Evolutionary conservation across 768 basidiomycete genomes (phyloP), one percentile per base, ranked within the genome.

Genomic region (Suillus cothurnatus): DNA sequence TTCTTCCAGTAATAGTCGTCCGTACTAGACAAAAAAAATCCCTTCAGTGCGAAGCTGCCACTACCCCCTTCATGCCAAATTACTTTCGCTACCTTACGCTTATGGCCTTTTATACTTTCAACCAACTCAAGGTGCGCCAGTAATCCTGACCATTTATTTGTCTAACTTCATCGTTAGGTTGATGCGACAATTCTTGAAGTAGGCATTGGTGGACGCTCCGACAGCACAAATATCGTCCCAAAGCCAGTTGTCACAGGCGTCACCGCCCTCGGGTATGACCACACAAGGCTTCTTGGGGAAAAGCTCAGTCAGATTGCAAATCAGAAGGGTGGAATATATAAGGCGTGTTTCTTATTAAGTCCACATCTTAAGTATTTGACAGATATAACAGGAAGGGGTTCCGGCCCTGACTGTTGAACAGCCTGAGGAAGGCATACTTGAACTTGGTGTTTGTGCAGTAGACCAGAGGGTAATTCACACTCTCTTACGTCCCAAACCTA

Each of bases 301-400:
- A 97, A 96, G 0, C 77, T 99, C 5, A 77, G 81, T 39, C 93
- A 97, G 72, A 99, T 99, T 68, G 93, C 96, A 1, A 87, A 87
- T 85, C 97, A 99, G 72, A 99, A 99, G 76, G 94, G 90, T 34
- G 97, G 97, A 2, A 99, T 99, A 61, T 99, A 91, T 79, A 99
- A 99, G 85, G 92, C 87, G 61, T 34, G 78, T 67, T 34, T 41
- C n/a, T 41, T 34, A 28, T 23, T 21, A 31, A 12, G 19, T 52
- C 43, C 60, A 36, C 60, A 31, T 32, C n/a, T 61, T 23, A 21
- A 11, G 38, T 19, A 2, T 50, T 63, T 23, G 61, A 47, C 38
- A 52, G 31, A 61, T 47, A 67, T 43, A 61, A 52, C 64, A 93
- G 91, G 81, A 87, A 80, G 89, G 85, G 21, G 93, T 93, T 2